Evolutionary conservation across 2,329 filamentous ascomycete genomes (phyloP), one percentile per base, ranked within the genome.

Genomic region (Balansia obtecta): DNA sequence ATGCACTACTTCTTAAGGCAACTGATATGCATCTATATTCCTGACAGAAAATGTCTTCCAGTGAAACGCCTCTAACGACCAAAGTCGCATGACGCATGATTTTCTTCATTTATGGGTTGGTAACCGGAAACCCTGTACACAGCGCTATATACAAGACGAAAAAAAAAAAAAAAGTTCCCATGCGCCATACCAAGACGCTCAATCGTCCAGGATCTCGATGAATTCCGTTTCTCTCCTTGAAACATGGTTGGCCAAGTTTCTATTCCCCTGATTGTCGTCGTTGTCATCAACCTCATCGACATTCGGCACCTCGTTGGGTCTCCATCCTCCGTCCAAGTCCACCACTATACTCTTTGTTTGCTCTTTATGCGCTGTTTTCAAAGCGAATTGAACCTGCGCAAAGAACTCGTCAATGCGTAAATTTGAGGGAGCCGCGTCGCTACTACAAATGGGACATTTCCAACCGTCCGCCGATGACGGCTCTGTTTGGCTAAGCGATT

Each of bases 401-500:
- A 96, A 71, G 61, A 89, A 96, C 1, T 77, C 77, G 60, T 97
- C 90, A 6, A 91, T 70, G 2, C 80, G 65, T 1, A 97, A 74
- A 53, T 71, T 77, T 22, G 73, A 71, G 0, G 91, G 93, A 13
- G 90, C 77, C 11, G 86, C 88, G 64, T 96, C 90, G 33, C 69
- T 71, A 27, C 74, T 73, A 64, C 91, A 97, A 32, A 95, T 80
- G 0, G 93, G 93, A 59, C 93, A 98, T 55, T 78, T 84, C 89
- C 90, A 96, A 48, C 79, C 78, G 59, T 93, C 87, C 0, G 78
- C 71, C 50, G 76, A 67, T 1, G 73, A 74, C 9, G 77, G 79
- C 56, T 82, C 74, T 10, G 45, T 51, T 8, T 34, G 53, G 37
- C 55, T 55, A n/a, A 50, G 50, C 3, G 55, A 37, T 5, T 66